These are phyloP conservation scores for Phaeosphaeriaceae sp. DNA, from an alignment of 2,329 filamentous ascomycete genomes.

Conservation along the genomic window DNA sequence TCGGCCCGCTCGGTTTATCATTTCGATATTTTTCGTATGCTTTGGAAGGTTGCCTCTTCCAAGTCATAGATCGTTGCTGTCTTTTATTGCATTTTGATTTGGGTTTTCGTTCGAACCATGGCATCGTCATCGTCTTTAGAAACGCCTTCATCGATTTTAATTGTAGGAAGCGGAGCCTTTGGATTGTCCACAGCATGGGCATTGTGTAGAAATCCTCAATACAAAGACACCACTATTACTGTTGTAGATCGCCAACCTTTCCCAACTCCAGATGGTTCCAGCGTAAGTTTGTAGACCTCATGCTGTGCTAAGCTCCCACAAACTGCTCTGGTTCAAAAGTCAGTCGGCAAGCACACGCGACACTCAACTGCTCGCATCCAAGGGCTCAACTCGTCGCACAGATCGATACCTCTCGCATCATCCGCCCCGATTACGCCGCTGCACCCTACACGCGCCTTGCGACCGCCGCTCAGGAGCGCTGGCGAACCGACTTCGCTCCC, in stretches of 20 bases:
- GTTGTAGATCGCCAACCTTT: conserved; percentile 65
- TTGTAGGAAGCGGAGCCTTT: conserved; percentile 62
- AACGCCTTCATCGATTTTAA: conserved; percentile 54
- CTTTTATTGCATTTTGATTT: conserved; percentile 4
- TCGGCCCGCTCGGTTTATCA: conserved; percentile 24
- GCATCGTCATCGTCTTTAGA: conserved; percentile 20
- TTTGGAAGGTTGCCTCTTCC: neutral
- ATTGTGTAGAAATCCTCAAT: conserved; percentile 66
- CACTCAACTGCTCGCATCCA: conserved; percentile 1
- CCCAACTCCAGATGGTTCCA: conserved; percentile 65
- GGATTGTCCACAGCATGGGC: conserved; percentile 72
- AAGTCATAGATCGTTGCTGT: conserved; percentile 9
- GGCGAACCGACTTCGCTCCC: conserved; percentile 69
- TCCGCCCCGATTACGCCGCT: conserved; percentile 81
- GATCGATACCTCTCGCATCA: conserved; percentile 67
- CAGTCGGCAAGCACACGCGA: neutral
- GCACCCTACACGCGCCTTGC: conserved; percentile 78
- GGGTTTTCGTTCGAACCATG: conserved; percentile 19
- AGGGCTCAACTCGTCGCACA: conserved; percentile 17
- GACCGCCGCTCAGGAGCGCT: conserved; percentile 71
- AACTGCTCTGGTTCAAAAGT: neutral
- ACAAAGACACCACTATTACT: conserved; percentile 61
- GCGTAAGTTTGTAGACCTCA: conserved; percentile 45
- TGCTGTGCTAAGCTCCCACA: neutral
- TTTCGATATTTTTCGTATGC: neutral